Evolutionary conservation across 441 rosid genomes (phyloP).

Genomic region (Gossypium schwendimanii): DNA sequence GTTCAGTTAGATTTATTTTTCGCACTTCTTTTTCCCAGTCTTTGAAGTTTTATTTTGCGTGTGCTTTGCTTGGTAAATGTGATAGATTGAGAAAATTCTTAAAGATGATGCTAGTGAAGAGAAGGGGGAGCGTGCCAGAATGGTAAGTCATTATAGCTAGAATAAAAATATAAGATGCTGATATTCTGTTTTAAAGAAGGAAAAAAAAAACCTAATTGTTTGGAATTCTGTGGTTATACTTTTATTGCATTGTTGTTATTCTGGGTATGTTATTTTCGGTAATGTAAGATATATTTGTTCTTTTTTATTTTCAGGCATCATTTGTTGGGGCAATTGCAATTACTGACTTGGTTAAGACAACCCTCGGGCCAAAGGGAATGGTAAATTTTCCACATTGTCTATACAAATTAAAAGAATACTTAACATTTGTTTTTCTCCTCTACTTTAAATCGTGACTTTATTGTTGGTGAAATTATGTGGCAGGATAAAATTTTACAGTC

Average conservation of each 20-base stretch:
- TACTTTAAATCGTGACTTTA: background rate
- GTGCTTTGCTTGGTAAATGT: background rate
- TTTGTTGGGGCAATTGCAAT: constrained; percentile 93
- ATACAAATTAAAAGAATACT: background rate
- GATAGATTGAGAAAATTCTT: constrained; percentile 61
- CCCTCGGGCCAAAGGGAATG: constrained; percentile 97
- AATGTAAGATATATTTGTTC: background rate
- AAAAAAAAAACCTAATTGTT: background rate
- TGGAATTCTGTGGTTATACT: background rate
- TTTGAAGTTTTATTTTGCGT: background rate
- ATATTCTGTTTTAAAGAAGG: background rate
- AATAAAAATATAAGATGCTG: background rate
- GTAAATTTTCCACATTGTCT: constrained; percentile 28
- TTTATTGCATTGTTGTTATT: background rate
- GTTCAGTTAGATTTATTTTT: background rate
- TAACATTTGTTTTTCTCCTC: background rate
- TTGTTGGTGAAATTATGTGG: constrained; percentile 4
- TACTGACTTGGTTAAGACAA: constrained; percentile 87
- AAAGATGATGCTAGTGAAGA: constrained; percentile 96
- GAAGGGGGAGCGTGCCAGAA: constrained; percentile 94
- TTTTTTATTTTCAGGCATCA: constrained; percentile 47
- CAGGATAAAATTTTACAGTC: constrained; percentile 96
- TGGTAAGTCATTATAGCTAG: constrained; percentile 46
- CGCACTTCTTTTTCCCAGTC: background rate
- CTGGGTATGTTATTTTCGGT: background rate